Evolutionary conservation across 202 grass and related monocot genomes (phyloP).

Genomic region (Zizania palustris): DNA sequence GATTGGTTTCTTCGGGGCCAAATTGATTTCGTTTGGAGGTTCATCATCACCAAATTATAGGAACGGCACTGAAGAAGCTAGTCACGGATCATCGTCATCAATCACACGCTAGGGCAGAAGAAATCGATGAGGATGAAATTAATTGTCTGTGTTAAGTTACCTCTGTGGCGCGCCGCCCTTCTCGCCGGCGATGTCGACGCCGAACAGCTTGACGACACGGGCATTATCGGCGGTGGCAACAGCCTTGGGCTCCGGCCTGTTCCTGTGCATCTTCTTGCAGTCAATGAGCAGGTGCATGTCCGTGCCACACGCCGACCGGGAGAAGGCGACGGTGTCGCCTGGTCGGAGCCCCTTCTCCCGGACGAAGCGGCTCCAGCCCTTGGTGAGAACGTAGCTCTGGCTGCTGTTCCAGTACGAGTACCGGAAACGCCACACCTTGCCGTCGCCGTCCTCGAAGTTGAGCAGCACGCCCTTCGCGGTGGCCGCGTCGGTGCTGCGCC

Average conservation of each 20-base stretch:
- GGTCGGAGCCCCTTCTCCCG: constrained; percentile 53
- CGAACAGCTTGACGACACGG: constrained; percentile 62
- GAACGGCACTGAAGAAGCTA: not conserved
- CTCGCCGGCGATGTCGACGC: constrained; percentile 54
- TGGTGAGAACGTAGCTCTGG: constrained; percentile 92
- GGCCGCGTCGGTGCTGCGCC: not conserved
- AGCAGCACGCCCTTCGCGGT: constrained; percentile 45
- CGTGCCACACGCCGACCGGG: constrained; percentile 37
- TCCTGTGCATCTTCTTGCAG: constrained; percentile 33
- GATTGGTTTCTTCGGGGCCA: not conserved
- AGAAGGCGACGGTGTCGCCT: constrained; percentile 59
- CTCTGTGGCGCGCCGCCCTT: not conserved
- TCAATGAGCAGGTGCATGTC: constrained; percentile 66
- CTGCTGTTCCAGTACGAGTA: constrained; percentile 97
- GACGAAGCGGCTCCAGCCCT: constrained; percentile 80
- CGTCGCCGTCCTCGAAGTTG: constrained; percentile 55
- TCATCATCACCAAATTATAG: not conserved
- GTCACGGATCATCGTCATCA: not conserved
- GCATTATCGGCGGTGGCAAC: not conserved
- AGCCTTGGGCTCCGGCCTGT: not conserved
- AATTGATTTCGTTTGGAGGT: not conserved
- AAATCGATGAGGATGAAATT: not conserved
- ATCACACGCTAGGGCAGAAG: not conserved
- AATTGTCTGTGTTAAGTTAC: constrained; percentile 1
- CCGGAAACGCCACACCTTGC: constrained; percentile 66